Percentiles rank a stretch among this genome's conserved stretches.
Evolutionary conservation across 768 basidiomycete species (phyloP).

Genomic region (Kwoniella mangroviensis): DNA sequence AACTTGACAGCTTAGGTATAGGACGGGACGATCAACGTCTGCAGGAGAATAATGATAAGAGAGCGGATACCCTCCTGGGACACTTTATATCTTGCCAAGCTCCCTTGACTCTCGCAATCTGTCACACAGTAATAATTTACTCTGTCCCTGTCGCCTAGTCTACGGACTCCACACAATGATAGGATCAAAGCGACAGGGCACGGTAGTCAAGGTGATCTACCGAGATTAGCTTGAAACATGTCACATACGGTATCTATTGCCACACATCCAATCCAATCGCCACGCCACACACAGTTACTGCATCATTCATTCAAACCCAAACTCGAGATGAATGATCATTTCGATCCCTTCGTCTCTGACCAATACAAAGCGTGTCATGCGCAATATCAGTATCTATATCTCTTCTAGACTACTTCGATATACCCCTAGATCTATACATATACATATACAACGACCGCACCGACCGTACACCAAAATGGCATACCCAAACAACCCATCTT

Average conservation of each 20-base stretch:
- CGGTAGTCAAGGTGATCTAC: background rate
- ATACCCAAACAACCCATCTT: conserved; percentile 34
- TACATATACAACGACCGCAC: background rate
- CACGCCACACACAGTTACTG: too few species aligned
- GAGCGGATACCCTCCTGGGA: background rate
- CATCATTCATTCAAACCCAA: too few species aligned
- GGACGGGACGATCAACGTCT: background rate
- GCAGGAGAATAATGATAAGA: background rate
- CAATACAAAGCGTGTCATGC: background rate
- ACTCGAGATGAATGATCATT: background rate
- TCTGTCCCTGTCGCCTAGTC: background rate
- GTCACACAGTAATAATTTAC: background rate
- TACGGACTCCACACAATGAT: background rate
- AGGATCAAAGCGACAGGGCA: background rate
- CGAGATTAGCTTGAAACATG: background rate
- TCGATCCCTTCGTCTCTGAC: background rate
- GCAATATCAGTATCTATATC: background rate
- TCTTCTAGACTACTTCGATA: background rate
- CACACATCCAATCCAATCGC: too few species aligned
- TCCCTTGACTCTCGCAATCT: background rate
- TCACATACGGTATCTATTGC: background rate
- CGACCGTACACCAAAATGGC: conserved; percentile 27
- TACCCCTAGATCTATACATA: background rate
- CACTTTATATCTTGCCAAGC: background rate
- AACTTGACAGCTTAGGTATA: too few species aligned